Conservation (phyloP, 805 yeast species). For the Suhomyces kilbournensis region DNA sequence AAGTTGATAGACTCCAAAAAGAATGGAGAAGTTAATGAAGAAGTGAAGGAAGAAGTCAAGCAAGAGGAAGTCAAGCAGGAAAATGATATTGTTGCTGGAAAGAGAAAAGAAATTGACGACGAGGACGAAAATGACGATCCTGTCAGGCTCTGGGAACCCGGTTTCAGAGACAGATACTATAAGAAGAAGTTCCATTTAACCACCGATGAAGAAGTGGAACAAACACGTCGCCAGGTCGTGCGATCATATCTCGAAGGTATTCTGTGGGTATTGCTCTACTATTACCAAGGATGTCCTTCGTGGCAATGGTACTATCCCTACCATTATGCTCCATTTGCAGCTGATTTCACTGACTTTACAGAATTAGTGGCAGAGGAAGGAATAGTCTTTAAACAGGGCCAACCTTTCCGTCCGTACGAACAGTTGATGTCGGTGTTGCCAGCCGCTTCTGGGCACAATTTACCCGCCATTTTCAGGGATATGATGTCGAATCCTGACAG, state of each 20-base stretch:
- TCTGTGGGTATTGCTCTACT: conserved; percentile 92
- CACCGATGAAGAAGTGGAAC: conserved; percentile 52
- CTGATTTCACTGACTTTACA: conserved; percentile 64
- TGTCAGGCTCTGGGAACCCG: conserved; percentile 78
- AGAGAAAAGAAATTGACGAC: conserved; percentile 7
- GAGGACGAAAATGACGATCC: conserved; percentile 36
- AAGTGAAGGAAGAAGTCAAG: not conserved
- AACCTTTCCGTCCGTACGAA: conserved; percentile 87
- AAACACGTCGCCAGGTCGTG: conserved; percentile 58
- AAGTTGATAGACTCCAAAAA: conserved; percentile 32
- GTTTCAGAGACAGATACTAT: conserved; percentile 82
- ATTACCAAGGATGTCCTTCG: conserved; percentile 96
- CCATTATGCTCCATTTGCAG: conserved; percentile 97
- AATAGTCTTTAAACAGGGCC: conserved; percentile 60
- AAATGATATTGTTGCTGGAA: conserved; percentile 5
- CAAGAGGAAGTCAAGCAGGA: not conserved
- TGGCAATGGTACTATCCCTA: conserved; percentile 98
- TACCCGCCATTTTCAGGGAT: conserved; percentile 78
- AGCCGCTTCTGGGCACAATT: conserved; percentile 83
- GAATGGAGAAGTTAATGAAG: not conserved
- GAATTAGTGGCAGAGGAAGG: conserved; percentile 44
- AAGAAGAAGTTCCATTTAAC: conserved; percentile 62
- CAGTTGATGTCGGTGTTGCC: conserved; percentile 95
- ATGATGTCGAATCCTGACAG: conserved; percentile 78
- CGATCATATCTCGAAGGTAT: conserved; percentile 86